phyloP scores from a whole-genome alignment of 805 yeast species.

The Cyberlindnera mycetangii region DNA sequence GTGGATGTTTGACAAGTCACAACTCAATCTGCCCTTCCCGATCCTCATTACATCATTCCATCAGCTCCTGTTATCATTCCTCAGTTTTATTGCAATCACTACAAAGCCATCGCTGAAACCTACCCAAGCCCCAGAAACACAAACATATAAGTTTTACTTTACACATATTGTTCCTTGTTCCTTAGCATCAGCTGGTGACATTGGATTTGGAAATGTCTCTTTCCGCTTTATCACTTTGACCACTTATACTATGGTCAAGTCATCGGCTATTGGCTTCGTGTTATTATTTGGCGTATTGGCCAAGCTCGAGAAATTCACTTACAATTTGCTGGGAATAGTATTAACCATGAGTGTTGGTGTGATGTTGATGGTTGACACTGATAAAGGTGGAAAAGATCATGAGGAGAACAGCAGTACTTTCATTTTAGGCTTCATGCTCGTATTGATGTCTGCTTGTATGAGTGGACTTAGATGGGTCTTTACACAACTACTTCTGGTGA shows the following conservation, averaged over 20 bases:
- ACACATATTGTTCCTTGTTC: slow-evolving; percentile 78
- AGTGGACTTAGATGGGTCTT: slow-evolving; percentile 95
- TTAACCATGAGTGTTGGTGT: slow-evolving; percentile 81
- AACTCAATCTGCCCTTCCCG: slow-evolving; percentile 79
- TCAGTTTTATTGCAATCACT: slow-evolving; percentile 33
- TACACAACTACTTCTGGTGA: slow-evolving; percentile 76
- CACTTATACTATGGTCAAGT: slow-evolving; percentile 89
- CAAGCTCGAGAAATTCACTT: slow-evolving; percentile 69
- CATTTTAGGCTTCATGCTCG: slow-evolving; percentile 65
- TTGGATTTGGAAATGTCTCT: slow-evolving; percentile 87
- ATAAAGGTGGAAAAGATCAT: slow-evolving; percentile 23
- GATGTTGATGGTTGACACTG: slow-evolving; percentile 73
- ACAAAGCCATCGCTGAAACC: slow-evolving; percentile 19
- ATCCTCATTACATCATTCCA: slow-evolving; percentile 81
- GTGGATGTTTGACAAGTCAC: slow-evolving; percentile 88
- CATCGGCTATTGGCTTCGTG: slow-evolving; percentile 86
- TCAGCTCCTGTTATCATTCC: slow-evolving; percentile 64
- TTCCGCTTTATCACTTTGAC: slow-evolving; percentile 75
- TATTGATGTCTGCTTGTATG: slow-evolving; percentile 72
- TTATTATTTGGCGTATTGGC: slow-evolving; percentile 82
- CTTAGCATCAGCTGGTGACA: slow-evolving; percentile 85
- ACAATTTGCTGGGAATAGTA: slow-evolving; percentile 68
- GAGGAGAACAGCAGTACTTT: slow-evolving; percentile 21
- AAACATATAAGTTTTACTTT: slow-evolving; percentile 35
- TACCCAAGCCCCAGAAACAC: slow-evolving; percentile 4